These are phyloP conservation scores for Suillus paluster DNA, from an alignment of 768 basidiomycete species.

Conservation along the genomic window DNA sequence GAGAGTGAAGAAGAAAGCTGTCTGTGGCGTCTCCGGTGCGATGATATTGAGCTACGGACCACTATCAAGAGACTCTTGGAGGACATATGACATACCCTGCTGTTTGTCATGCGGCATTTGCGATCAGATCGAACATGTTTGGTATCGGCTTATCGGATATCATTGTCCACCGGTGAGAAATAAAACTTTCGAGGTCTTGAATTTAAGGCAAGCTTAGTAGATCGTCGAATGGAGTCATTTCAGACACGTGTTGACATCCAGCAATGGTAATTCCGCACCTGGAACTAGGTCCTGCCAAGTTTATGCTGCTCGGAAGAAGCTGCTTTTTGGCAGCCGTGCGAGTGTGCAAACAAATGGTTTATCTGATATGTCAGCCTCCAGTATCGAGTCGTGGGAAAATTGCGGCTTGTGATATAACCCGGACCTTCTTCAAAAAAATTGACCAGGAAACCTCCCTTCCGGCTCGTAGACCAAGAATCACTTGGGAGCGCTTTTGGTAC, in stretches of 20 bases:
- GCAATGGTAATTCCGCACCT: background rate
- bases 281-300: background rate
- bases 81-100: conserved; percentile 9
- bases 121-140: background rate
- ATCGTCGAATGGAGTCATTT: background rate
- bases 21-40: conserved; percentile 70
- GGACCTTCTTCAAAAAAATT: conserved; percentile 5
- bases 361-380: background rate
- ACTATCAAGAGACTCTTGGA: conserved; percentile 50
- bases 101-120: background rate
- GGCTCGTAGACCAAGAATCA: conserved; percentile 15
- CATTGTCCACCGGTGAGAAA: conserved; percentile 2
- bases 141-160: conserved; percentile 7
- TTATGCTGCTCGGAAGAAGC: background rate
- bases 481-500: conserved; percentile 21
- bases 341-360: background rate
- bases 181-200: background rate
- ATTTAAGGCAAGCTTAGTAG: conserved; percentile 1
- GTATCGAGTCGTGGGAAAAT: conserved; percentile 13
- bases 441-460: conserved; percentile 19
- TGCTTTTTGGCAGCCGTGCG: no score
- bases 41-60: conserved; percentile 45
- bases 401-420: background rate
- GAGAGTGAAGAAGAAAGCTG: conserved; percentile 73
- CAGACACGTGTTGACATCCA: background rate